These are phyloP conservation scores for Boletus reticulatus DNA, from an alignment of 768 basidiomycete genomes.

Conservation along the genomic window DNA sequence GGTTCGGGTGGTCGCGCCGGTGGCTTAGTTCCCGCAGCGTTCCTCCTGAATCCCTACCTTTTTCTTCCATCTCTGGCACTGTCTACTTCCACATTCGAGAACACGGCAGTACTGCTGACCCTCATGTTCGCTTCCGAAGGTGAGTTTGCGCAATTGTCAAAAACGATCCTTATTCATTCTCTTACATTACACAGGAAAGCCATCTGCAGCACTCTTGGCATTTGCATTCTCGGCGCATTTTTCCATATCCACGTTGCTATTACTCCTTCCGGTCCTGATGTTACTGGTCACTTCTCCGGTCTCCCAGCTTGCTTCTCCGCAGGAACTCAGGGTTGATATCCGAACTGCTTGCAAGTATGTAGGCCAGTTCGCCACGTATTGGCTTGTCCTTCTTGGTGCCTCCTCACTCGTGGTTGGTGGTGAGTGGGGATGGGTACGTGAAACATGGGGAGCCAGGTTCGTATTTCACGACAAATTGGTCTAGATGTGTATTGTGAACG, in stretches of 20 bases:
- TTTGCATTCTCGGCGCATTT: slow-evolving; percentile 73
- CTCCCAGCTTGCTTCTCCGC: slow-evolving; percentile 69
- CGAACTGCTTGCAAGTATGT: slow-evolving; percentile 26
- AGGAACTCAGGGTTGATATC: slow-evolving; percentile 23
- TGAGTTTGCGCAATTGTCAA: slow-evolving; percentile 26
- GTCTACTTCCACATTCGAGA: slow-evolving; percentile 84
- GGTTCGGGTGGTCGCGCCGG: slow-evolving; percentile 45
- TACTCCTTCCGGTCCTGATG: slow-evolving; percentile 65
- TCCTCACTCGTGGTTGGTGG: slow-evolving; percentile 58
- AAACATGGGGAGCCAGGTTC: slow-evolving; percentile 87
- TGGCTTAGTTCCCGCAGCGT: slow-evolving; percentile 59
- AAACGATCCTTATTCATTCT: neutral
- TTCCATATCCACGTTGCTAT: slow-evolving; percentile 66
- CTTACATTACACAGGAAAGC: slow-evolving; percentile 44
- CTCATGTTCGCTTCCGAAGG: slow-evolving; percentile 72
- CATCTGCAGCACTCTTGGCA: slow-evolving; percentile 55
- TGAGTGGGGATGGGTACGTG: slow-evolving; percentile 63
- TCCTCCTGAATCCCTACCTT: slow-evolving; percentile 87
- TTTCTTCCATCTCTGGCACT: slow-evolving; percentile 75
- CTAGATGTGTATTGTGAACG: neutral
- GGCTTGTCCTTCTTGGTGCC: slow-evolving; percentile 40
- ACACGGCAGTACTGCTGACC: slow-evolving; percentile 61
- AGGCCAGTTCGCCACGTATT: slow-evolving; percentile 52
- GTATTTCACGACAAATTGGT: slow-evolving; percentile 1
- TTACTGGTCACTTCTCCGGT: slow-evolving; percentile 58